phyloP scores from a whole-genome alignment of 2,329 filamentous ascomycete genomes.

The Dactylellina parvicollis region DNA sequence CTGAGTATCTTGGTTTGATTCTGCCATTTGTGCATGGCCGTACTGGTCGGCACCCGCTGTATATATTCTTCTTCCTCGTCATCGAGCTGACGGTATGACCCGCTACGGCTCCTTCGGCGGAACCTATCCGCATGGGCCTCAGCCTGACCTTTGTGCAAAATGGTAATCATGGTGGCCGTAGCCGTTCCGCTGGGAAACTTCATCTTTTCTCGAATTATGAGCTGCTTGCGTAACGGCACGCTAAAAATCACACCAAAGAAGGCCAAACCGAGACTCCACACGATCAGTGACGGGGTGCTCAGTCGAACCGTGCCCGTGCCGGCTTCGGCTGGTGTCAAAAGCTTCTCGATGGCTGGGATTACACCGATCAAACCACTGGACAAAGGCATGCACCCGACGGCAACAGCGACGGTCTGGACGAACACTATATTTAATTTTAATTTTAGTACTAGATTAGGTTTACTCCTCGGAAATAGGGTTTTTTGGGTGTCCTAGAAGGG shows the following conservation, averaged over 20 bases:
- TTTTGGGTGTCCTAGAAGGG: background rate
- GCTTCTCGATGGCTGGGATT: slow-evolving; percentile 87
- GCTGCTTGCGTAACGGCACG: slow-evolving; percentile 83
- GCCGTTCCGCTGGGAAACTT: slow-evolving; percentile 96
- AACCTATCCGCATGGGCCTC: slow-evolving; percentile 58
- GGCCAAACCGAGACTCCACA: slow-evolving; percentile 92
- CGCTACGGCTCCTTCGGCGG: slow-evolving; percentile 55
- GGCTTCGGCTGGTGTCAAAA: slow-evolving; percentile 79
- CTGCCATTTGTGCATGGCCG: slow-evolving; percentile 68
- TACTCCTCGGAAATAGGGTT: background rate
- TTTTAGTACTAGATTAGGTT: background rate
- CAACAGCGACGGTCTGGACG: slow-evolving; percentile 93
- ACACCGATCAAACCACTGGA: slow-evolving; percentile 84
- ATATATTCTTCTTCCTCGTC: slow-evolving; percentile 23
- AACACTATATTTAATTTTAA: slow-evolving; percentile 68
- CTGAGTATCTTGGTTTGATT: slow-evolving; percentile 70
- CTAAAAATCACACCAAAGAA: slow-evolving; percentile 98
- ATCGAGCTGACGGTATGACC: slow-evolving; percentile 46
- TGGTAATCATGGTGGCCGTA: slow-evolving; percentile 89
- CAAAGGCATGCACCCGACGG: slow-evolving; percentile 95
- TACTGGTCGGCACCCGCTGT: slow-evolving; percentile 57
- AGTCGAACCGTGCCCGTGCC: slow-evolving; percentile 80
- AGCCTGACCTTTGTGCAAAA: slow-evolving; percentile 72
- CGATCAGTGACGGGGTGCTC: slow-evolving; percentile 77
- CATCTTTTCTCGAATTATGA: slow-evolving; percentile 89